A percentile compares a stretch with the other conserved stretches of the same genome.
These are phyloP conservation scores for Zasmidium angulare DNA, from an alignment of 2,329 filamentous ascomycete species.

Conservation along the genomic window DNA sequence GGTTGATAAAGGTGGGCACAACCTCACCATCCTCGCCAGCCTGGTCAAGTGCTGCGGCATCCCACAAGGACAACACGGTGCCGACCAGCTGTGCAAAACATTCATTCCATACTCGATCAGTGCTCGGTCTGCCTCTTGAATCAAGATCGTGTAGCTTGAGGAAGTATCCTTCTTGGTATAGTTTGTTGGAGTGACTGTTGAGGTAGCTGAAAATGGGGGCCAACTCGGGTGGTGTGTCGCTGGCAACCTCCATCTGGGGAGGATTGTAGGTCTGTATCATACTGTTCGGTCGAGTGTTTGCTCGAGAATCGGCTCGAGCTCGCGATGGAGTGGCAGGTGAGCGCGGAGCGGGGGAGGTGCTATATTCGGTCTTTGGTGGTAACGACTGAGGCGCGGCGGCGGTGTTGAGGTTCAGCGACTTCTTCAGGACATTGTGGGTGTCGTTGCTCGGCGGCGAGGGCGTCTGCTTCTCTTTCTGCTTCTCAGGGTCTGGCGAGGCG, in stretches of 20 bases:
- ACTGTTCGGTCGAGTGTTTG: constrained; percentile 71
- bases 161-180: constrained; percentile 98
- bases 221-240: constrained; percentile 87
- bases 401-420: constrained; percentile 28
- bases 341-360: constrained; percentile 38
- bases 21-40: constrained; percentile 84
- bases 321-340: constrained; percentile 39
- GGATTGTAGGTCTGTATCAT: constrained; percentile 86
- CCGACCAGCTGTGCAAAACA: constrained; percentile 96
- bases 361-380: constrained; percentile 4
- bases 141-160: constrained; percentile 95
- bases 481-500: constrained; percentile 10
- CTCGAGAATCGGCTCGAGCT: constrained; percentile 48
- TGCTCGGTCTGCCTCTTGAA: constrained; percentile 79
- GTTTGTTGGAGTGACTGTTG: constrained; percentile 92
- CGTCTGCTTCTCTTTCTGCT: constrained; percentile 14
- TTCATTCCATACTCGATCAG: constrained; percentile 88
- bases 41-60: constrained; percentile 85
- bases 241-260: constrained; percentile 78
- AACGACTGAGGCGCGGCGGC: constrained; percentile 14
- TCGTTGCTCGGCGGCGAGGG: constrained; percentile 16
- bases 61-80: constrained; percentile 93
- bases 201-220: constrained; percentile 91
- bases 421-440: constrained; percentile 18
- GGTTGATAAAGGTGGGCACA: constrained; percentile 88